A percentile compares a stretch with the other conserved stretches of the same genome.
phyloP scores from a whole-genome alignment of 441 rosid genomes.

The Bruguiera hainesii region DNA sequence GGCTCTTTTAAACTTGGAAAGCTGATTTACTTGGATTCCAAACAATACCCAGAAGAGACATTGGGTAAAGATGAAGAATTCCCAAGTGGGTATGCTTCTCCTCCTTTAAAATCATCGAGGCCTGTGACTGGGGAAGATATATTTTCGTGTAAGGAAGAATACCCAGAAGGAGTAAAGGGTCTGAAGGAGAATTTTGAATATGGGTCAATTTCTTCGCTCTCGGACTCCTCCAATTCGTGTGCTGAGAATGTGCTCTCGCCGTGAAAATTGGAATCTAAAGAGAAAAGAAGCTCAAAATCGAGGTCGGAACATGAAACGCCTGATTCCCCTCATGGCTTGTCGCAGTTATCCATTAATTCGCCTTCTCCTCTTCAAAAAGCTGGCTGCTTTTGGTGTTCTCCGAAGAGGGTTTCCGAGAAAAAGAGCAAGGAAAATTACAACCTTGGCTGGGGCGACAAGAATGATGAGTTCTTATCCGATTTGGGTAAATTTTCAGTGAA shows the following conservation, averaged over 20 bases:
- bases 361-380: constrained; percentile 19
- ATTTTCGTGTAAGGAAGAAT: constrained; percentile 15
- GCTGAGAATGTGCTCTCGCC: not conserved
- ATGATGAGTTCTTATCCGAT: constrained; percentile 49
- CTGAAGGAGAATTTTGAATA: constrained; percentile 18
- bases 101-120: constrained; percentile 8
- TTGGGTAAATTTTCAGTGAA: constrained; percentile 46
- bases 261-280: not conserved
- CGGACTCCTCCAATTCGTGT: constrained; percentile 11
- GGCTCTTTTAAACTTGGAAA: not conserved
- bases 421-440: constrained; percentile 31
- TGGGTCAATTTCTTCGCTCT: not conserved
- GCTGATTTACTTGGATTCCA: constrained; percentile 9
- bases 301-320: constrained; percentile 21
- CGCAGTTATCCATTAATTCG: constrained; percentile 29
- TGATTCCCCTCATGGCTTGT: constrained; percentile 25
- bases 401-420: constrained; percentile 30
- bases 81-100: constrained; percentile 3
- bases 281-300: constrained; percentile 15
- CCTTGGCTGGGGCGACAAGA: constrained; percentile 31
- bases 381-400: constrained; percentile 29
- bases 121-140: constrained; percentile 9
- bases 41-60: constrained; percentile 25
- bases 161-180: constrained; percentile 23
- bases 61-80: constrained; percentile 7